phyloP scores from a whole-genome alignment of 345 rosid species.

The Arabidopsis suecica region DNA sequence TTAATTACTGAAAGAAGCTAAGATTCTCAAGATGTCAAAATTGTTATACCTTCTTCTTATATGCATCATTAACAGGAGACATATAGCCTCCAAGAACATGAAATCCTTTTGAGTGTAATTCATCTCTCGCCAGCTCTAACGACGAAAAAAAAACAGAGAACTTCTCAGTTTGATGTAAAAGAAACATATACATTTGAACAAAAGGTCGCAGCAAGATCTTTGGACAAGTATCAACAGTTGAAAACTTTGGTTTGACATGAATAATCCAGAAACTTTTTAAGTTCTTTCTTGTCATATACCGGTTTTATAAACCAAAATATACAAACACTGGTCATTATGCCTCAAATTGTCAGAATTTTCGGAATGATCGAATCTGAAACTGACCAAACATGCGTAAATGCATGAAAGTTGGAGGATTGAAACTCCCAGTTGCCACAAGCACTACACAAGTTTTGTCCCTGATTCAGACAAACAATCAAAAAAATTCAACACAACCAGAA shows the following conservation, averaged over 20 bases:
- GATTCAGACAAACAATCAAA: conserved; percentile 18
- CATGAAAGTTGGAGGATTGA: conserved; percentile 98
- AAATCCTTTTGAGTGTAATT: conserved; percentile 62
- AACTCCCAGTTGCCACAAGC: conserved; percentile 86
- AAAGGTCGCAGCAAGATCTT: neutral
- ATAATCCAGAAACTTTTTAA: neutral
- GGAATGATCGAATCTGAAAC: conserved; percentile 5
- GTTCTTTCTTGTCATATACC: neutral
- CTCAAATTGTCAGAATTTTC: neutral
- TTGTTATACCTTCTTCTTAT: conserved; percentile 66
- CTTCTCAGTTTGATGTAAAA: neutral
- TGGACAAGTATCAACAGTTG: neutral
- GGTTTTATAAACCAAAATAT: conserved; percentile 5
- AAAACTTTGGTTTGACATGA: conserved; percentile 4
- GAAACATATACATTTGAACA: neutral
- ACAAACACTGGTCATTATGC: conserved; percentile 24
- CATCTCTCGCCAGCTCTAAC: conserved; percentile 87
- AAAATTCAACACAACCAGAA: neutral
- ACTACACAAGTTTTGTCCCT: conserved; percentile 61
- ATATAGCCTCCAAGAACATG: conserved; percentile 86
- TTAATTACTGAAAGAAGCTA: neutral
- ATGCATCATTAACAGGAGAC: conserved; percentile 94
- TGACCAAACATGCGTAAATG: conserved; percentile 92
- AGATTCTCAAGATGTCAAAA: neutral
- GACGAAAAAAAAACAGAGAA: conserved; percentile 35